Base-by-base conservation (phyloP, 768 basidiomycete genomes). In the Phaeolepiota aurea region DNA sequence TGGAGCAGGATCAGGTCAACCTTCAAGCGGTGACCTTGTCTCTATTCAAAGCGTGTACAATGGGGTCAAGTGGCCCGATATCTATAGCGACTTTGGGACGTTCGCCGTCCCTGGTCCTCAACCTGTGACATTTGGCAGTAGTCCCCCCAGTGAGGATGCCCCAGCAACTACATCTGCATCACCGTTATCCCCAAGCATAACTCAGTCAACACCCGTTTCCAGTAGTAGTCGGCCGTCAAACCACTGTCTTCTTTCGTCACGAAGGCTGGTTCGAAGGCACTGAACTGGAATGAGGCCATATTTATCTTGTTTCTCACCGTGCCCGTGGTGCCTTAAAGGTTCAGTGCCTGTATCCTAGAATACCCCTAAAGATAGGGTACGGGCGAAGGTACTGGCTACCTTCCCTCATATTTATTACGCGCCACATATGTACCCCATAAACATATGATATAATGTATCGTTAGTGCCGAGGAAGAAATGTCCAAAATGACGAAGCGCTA, bases 101-200 rank as follows among this genome's bases (percentile, higher is more conserved):
- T 64, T 65, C 46, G 51, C 51, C n/a, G 54, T 65, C 32, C 66
- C 63, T 44, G 66, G 62, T 7, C 64, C 64, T 39, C 51, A 55
- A 22, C 51, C 54, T 42, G 58, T 61, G 46, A 54, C 51, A 7
- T 61, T 66, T 37, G 50, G 49, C 35, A 55, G 42, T 41, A 52
- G 55, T 38, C 44, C 37, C 31, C 35, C 47, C 14, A 10, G 21
- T 15, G 13, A 20, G 16, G 14, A 38, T 18, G 35, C 44, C 18
- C 15, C 41, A 31, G 25, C 45, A 16, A 45, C 46, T 33, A 45
- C 49, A 18, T 31, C 43, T 19, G 23, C 49, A 42, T n/a, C 45
- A n/a, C 25, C 45, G 21, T 21, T 40, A 44, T 42, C 41, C 32
- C 41, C 50, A 21, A 20, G 34, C 19, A 40, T 38, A 39, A 42